Evolutionary conservation across 176 grass and related monocot genomes (phyloP), one percentile per base, ranked within the genome.

Genomic region (Leersia perrieri): DNA sequence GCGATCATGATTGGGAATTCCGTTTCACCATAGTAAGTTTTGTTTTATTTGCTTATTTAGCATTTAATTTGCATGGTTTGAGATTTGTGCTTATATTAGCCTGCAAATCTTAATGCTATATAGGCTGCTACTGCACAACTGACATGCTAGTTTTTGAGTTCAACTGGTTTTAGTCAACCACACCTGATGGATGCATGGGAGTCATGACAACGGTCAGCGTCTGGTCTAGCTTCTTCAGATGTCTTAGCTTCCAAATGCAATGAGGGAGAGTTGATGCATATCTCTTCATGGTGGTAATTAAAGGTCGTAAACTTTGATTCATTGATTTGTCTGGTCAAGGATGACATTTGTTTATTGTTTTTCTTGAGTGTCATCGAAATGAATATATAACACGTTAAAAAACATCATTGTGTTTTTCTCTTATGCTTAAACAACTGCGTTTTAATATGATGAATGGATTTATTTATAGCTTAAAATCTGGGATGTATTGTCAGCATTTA

Each of bases 1-100:
- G 90, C 28, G 83, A 94, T 83, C 95, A 94, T 89, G 83, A 81
- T 45, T 98, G 95, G 92, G 83, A 92, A 87, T 98, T 89, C 85
- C 81, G 81, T 63, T 98, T 92, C 81, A 92, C 87, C 64, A 81
- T 82, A 73, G 95, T 98, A 75, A 92, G 90, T 79, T 88, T 33
- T n/a, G n/a, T n/a, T n/a, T n/a, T n/a, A n/a, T n/a, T 32, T 53
- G 20, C 41, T n/a, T n/a, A n/a, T n/a, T n/a, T 73, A 36, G 53
- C 42, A 22, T 41, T 9, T 7, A 57, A 57, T 85, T 74, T 71
- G 11, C 51, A 72, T 77, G 57, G 22, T 77, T 91, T 53, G 22
- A 77, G 33, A 7, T 72, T 28, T 63, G 25, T 70, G 12, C 32
- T 66, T 60, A 73, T 38, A 63, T 55, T 36, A 16, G 13, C 42